Percentiles rank a stretch among this genome's conserved stretches.
phyloP scores from a whole-genome alignment of 2,329 filamentous ascomycete genomes.

The Diaporthe aspalathi region DNA sequence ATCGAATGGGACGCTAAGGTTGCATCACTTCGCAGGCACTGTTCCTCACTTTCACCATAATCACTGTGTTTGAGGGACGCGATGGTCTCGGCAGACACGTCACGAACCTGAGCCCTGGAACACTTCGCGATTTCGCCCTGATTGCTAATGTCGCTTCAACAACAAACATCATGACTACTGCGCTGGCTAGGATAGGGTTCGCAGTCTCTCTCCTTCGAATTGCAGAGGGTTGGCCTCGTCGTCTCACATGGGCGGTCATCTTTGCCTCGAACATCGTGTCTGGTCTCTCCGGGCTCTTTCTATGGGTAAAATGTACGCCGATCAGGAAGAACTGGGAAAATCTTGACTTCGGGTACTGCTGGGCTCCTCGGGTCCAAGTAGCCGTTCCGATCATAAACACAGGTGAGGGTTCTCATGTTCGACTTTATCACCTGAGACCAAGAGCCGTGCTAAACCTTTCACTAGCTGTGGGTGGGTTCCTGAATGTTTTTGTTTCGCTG shows the following conservation, averaged over 20 bases:
- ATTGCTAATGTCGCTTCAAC: neutral
- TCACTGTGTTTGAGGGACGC: neutral
- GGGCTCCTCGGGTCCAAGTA: neutral
- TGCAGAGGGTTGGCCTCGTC: conserved; percentile 14
- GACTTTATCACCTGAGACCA: neutral
- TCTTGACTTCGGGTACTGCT: conserved; percentile 4
- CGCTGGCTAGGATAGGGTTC: conserved; percentile 10
- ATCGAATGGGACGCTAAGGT: neutral
- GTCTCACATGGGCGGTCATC: conserved; percentile 19
- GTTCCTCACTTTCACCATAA: conserved; percentile 8
- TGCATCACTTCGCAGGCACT: neutral
- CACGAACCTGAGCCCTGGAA: conserved; percentile 1
- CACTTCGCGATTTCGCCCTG: conserved; percentile 5
- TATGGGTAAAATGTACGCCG: conserved; percentile 27
- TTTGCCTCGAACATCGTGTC: conserved; percentile 19
- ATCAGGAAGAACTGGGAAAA: conserved; percentile 25
- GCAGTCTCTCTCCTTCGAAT: conserved; percentile 22
- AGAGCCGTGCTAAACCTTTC: neutral
- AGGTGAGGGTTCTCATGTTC: neutral
- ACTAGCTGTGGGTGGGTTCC: conserved; percentile 10
- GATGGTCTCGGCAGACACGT: conserved; percentile 10
- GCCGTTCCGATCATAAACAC: conserved; percentile 27
- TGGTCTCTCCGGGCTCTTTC: conserved; percentile 6
- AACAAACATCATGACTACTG: conserved; percentile 1
- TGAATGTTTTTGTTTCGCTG: conserved; percentile 8